These are phyloP conservation scores for Diatrype stigma DNA, from an alignment of 2,329 filamentous ascomycete species.

Conservation along the genomic window DNA sequence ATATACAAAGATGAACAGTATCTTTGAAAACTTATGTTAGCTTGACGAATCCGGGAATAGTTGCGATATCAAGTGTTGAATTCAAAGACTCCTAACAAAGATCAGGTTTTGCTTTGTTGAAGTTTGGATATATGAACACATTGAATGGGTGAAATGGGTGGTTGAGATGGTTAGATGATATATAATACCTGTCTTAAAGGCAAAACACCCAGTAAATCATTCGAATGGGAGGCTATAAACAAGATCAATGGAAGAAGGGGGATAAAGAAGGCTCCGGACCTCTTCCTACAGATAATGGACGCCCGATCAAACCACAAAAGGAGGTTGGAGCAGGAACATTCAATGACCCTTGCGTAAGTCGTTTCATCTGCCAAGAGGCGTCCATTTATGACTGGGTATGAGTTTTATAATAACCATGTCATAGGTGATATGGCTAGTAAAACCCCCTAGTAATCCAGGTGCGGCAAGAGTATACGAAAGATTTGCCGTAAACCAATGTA, in stretches of 20 bases:
- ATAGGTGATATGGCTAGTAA: neutral
- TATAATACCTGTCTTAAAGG: too few species aligned
- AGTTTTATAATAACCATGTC: neutral
- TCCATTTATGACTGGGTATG: accelerated
- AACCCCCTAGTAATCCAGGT: neutral
- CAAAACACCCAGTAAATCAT: too few species aligned
- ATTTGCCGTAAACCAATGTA: neutral
- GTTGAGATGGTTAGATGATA: too few species aligned
- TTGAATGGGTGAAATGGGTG: too few species aligned
- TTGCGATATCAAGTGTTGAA: neutral
- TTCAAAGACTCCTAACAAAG: neutral
- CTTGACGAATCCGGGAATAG: neutral
- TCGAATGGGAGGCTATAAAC: neutral
- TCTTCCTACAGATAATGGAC: neutral
- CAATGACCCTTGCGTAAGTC: neutral
- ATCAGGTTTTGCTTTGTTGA: neutral
- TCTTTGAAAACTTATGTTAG: too few species aligned
- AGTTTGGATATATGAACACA: neutral
- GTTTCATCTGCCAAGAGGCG: neutral
- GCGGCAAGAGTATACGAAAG: neutral
- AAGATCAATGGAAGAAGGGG: neutral
- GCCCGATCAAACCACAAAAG: neutral
- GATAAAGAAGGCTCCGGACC: neutral
- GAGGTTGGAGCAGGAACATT: neutral
- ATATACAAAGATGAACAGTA: too few species aligned